These are phyloP conservation scores for Ogataea hybrid DNA, from an alignment of 1,139 yeast species.

Conservation along the genomic window DNA sequence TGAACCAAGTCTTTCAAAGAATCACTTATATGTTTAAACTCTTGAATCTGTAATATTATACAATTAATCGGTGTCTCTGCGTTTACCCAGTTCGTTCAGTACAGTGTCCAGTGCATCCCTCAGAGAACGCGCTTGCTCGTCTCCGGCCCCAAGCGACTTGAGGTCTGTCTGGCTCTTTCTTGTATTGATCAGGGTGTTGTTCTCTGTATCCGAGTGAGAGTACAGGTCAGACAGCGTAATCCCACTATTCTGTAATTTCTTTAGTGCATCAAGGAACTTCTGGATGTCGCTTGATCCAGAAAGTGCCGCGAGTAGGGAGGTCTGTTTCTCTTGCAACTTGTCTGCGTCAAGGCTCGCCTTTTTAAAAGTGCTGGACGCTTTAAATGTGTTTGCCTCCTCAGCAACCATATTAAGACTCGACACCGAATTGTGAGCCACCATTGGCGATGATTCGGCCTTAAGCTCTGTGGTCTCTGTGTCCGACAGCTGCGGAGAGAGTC, in stretches of 20 bases:
- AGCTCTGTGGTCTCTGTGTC: conserved; percentile 19
- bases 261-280: conserved; percentile 49
- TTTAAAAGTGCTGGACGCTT: conserved; percentile 34
- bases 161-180: conserved; percentile 2
- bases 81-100: conserved; percentile 16
- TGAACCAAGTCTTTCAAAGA: too few relatives aligned
- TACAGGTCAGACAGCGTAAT: conserved; percentile 52
- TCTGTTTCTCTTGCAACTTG: conserved; percentile 23
- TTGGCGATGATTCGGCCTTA: conserved; percentile 9
- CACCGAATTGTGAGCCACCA: conserved; percentile 9
- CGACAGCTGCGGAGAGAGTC: conserved; percentile 1
- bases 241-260: conserved; percentile 49
- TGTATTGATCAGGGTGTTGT: conserved; percentile 10
- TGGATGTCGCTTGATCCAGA: conserved; percentile 52
- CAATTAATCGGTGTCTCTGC: not conserved
- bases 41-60: not conserved
- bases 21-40: not conserved
- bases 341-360: conserved; percentile 34
- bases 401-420: conserved; percentile 17
- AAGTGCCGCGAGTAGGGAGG: conserved; percentile 50
- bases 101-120: conserved; percentile 20
- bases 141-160: not conserved
- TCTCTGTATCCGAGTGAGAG: conserved; percentile 22
- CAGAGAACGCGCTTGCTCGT: not conserved
- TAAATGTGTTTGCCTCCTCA: conserved; percentile 22